A percentile compares a stretch with the other conserved stretches of the same genome.
phyloP scores from a whole-genome alignment of 2,329 filamentous ascomycete genomes.

The Helotiales sp. region DNA sequence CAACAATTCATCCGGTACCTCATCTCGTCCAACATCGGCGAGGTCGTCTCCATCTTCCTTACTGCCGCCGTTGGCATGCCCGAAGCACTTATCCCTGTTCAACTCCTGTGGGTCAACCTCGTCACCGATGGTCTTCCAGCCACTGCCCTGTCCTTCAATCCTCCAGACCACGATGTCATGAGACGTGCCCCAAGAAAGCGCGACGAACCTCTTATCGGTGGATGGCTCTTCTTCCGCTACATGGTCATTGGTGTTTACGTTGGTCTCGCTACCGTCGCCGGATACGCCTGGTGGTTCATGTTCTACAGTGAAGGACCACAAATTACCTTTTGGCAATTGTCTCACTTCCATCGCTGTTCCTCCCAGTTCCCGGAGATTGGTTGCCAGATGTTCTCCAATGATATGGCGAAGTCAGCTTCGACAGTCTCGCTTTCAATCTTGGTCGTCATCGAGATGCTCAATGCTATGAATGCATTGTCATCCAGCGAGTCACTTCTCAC shows the following conservation, averaged over 20 bases:
- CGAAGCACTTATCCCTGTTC: slow-evolving; percentile 93
- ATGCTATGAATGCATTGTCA: slow-evolving; percentile 96
- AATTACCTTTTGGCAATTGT: slow-evolving; percentile 85
- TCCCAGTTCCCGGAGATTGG: slow-evolving; percentile 84
- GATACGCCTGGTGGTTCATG: slow-evolving; percentile 99
- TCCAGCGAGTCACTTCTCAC: slow-evolving; percentile 93
- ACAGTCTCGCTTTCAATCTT: slow-evolving; percentile 90
- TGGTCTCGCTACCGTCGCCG: slow-evolving; percentile 89
- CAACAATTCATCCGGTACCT: slow-evolving; percentile 99
- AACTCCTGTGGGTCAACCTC: slow-evolving; percentile 97
- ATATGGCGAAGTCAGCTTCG: slow-evolving; percentile 84
- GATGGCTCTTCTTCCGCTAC: slow-evolving; percentile 97
- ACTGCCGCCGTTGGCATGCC: slow-evolving; percentile 97
- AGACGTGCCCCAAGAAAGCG: slow-evolving; percentile 86
- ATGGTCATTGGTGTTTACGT: slow-evolving; percentile 96
- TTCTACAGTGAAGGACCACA: slow-evolving; percentile 88
- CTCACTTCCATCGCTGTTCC: slow-evolving; percentile 92
- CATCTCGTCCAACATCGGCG: slow-evolving; percentile 98
- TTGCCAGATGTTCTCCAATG: slow-evolving; percentile 86
- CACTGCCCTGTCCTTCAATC: slow-evolving; percentile 96
- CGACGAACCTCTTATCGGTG: slow-evolving; percentile 87
- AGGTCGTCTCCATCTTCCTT: slow-evolving; percentile 98
- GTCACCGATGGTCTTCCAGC: slow-evolving; percentile 97
- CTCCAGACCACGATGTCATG: slow-evolving; percentile 98
- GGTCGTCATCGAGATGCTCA: slow-evolving; percentile 99